Evolutionary conservation across 2,329 filamentous ascomycete species (phyloP), one percentile per base, ranked within the genome.

Genomic region (Polychaeton citri): DNA sequence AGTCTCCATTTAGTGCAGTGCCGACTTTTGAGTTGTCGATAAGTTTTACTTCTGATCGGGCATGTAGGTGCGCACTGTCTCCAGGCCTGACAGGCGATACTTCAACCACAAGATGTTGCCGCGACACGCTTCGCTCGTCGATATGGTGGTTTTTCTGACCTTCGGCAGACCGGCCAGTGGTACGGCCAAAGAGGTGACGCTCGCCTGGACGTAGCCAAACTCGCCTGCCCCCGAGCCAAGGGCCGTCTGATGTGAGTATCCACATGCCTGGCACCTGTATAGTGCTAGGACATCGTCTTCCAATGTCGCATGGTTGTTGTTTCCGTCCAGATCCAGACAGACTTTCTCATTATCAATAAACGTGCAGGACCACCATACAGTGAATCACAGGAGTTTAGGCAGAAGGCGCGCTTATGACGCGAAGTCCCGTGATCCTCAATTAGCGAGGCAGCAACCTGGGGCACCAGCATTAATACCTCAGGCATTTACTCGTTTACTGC

Each of bases 21-120:
- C 90, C 88, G 43, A 79, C 76, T 53, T 92, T 93, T 3, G 86
- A 90, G n/a, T 74, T 68, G 50, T 96, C 90, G 45, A 78, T 78
- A 38, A 96, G 66, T 3, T 69, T 80, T 37, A 96, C 60, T 35
- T 66, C 67, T 1, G 85, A 85, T 41, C 80, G 75, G 28, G 67
- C 70, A 39, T 73, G 68, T 10, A 81, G 62, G 3, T 38, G 46
- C 7, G 41, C 39, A 36, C 76, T 81, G 51, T 83, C 75, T 33
- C 75, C 79, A 10, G 76, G 62, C 28, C 66, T 61, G 24, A 88
- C 79, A 0, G 62, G 48, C 32, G 71, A 74, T 5, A 96, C 75
- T 30, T 76, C 70, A 34, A 98, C 77, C 20, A 78, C 78, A 44
- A 95, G 64, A 59, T 98, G 90, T 52, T 90, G 84, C 38, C 88